These are phyloP conservation scores for Pythium utonaiense DNA, from an alignment of 352 stramenopile species.

Conservation along the genomic window DNA sequence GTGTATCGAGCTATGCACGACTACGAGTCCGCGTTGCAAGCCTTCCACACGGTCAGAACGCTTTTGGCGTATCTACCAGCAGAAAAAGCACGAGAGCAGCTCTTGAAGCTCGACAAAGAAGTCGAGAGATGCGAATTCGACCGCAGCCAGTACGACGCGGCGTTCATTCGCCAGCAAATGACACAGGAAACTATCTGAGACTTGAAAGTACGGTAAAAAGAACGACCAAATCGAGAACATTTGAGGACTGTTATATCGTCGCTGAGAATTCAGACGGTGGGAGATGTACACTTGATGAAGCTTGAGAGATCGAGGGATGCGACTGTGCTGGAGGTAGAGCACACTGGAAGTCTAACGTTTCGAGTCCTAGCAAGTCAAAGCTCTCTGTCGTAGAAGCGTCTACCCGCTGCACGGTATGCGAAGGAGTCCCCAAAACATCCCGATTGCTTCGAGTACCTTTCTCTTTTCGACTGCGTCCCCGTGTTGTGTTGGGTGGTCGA, in stretches of 20 bases:
- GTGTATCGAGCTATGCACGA: slow-evolving; percentile 41
- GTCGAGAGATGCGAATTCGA: slow-evolving; percentile 62
- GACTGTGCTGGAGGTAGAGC: neutral
- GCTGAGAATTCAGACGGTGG: slow-evolving; percentile 1
- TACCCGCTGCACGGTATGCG: neutral
- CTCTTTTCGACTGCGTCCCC: neutral
- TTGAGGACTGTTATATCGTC: slow-evolving; percentile 5
- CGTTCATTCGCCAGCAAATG: slow-evolving; percentile 35
- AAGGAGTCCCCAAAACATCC: neutral
- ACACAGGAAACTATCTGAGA: slow-evolving; percentile 1
- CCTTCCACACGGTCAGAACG: slow-evolving; percentile 16
- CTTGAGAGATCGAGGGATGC: neutral
- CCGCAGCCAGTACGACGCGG: slow-evolving; percentile 51
- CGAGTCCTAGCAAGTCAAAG: slow-evolving; percentile 31
- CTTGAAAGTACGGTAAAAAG: too few species aligned
- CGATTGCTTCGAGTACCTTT: neutral
- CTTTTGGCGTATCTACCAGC: slow-evolving; percentile 2
- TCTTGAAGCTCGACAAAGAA: slow-evolving; percentile 42
- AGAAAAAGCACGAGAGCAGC: neutral
- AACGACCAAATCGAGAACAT: neutral
- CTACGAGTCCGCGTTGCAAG: slow-evolving; percentile 46
- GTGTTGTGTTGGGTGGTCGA: neutral
- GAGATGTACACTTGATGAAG: slow-evolving; percentile 9
- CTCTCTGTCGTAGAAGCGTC: slow-evolving; percentile 6
- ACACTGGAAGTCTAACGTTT: slow-evolving; percentile 13